Evolutionary conservation across 805 yeast species (phyloP), one percentile per base, ranked within the genome.

Genomic region (Yamadazyma sp.): DNA sequence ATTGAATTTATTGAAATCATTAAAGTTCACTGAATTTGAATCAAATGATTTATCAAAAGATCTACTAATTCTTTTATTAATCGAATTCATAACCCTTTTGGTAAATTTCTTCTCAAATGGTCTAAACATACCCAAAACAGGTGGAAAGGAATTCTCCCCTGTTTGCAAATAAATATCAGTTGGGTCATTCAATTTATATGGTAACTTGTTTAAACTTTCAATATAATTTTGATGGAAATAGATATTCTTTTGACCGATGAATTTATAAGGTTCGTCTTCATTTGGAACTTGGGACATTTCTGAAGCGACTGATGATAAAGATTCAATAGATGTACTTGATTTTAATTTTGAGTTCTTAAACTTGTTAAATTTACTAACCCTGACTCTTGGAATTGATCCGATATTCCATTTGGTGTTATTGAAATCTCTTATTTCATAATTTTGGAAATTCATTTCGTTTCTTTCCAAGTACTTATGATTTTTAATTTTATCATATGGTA

Each of bases 301-400:
- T 11, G 28, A 12, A n/a, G 7, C 14, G 7, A 21, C 6, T 15
- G 38, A 15, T 16, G 22, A 12, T 12, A 22, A 22, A 11, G 27
- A 7, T 8, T 27, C 15, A 19, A 16, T 8, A 5, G 27, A 27
- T 12, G 21, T n/a, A 4, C 13, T 10, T 10, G 27, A 22, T 6
- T 31, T 32, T 12, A 37, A 20, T 2, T 33, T 23, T 15, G 43
- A 42, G 33, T 51, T 46, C 30, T 42, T 49, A 9, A 60, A 30
- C 27, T 48, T 50, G 28, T 50, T 55, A 36, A 54, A 31, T 31
- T 46, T 58, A 25, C 60, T 54, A 12, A 42, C 22, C 39, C 66
- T 57, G 6, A 62, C 60, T 31, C 69, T 50, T 4, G 77, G 75
- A 4, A 71, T 64, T 2, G 76, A 65, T 0, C 80, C 79, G 33